phyloP scores from a whole-genome alignment of 2,329 filamentous ascomycete species.

The Pestalotiopsis sp. region DNA sequence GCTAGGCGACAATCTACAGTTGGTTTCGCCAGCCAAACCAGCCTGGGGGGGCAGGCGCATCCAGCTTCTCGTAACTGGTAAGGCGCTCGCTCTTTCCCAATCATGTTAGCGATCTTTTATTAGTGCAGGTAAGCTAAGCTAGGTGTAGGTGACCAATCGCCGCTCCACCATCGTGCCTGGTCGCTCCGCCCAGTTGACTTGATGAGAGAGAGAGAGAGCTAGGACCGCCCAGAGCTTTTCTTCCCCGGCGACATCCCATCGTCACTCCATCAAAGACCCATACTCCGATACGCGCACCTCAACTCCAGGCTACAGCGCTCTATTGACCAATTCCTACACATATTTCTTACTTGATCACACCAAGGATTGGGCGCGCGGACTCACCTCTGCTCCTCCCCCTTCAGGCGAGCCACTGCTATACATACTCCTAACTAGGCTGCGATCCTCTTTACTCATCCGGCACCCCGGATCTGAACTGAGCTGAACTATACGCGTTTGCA shows the following conservation, averaged over 20 bases:
- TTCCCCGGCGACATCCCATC: neutral
- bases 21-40: neutral
- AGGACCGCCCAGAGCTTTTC: neutral
- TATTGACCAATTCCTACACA: neutral
- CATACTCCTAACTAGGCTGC: neutral
- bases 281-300: neutral
- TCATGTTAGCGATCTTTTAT: neutral
- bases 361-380: neutral
- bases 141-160: neutral
- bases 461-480: neutral
- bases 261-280: neutral
- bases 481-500: neutral
- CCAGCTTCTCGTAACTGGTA: neutral
- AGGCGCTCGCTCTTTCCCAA: neutral
- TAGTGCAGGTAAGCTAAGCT: neutral
- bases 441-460: neutral
- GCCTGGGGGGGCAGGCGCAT: neutral
- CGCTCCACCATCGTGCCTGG: neutral
- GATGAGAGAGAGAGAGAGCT: neutral
- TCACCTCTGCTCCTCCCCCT: neutral
- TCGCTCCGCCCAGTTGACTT: neutral
- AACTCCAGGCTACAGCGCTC: neutral
- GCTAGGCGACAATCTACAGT: neutral
- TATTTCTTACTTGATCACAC: neutral
- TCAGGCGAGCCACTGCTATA: neutral